Conservation (phyloP, 1,284 basidiomycete genomes). For the Ganoderma lucidum region DNA sequence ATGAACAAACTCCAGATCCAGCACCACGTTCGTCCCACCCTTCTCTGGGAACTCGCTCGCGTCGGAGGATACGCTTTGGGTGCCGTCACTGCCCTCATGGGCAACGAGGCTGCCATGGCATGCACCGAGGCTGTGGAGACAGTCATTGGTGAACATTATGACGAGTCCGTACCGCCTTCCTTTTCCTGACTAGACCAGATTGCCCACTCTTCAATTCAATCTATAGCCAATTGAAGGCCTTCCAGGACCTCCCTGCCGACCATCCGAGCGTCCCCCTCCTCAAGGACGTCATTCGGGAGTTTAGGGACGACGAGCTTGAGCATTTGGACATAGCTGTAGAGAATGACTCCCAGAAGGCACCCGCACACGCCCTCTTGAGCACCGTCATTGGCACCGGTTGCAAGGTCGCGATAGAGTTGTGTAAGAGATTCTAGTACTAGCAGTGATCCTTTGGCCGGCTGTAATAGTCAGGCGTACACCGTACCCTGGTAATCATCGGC, state of each 20-base stretch:
- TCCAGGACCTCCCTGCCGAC: slow-evolving; percentile 65
- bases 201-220: slow-evolving; percentile 11
- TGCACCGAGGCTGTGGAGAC: slow-evolving; percentile 98
- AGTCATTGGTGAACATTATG: slow-evolving; percentile 97
- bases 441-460: slow-evolving; percentile 1
- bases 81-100: slow-evolving; percentile 86
- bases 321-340: slow-evolving; percentile 94
- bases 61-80: slow-evolving; percentile 88
- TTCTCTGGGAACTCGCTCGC: slow-evolving; percentile 86
- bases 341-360: slow-evolving; percentile 90
- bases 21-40: slow-evolving; percentile 86
- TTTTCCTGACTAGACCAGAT: neutral
- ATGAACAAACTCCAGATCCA: slow-evolving; percentile 88
- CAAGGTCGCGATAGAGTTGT: slow-evolving; percentile 89
- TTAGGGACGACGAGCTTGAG: slow-evolving; percentile 94
- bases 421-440: slow-evolving; percentile 78
- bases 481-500: slow-evolving; percentile 25
- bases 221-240: slow-evolving; percentile 80
- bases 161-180: slow-evolving; percentile 75
- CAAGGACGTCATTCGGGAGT: slow-evolving; percentile 81
- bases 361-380: slow-evolving; percentile 90
- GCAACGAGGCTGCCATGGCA: slow-evolving; percentile 96
- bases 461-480: slow-evolving; percentile 18
- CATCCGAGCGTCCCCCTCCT: slow-evolving; percentile 87
- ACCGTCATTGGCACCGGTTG: slow-evolving; percentile 89